A percentile compares a stretch with the other conserved stretches of the same genome.
Conservation (phyloP, 163 green algal genomes). For the Coccomyxa subellipsoidea region DNA sequence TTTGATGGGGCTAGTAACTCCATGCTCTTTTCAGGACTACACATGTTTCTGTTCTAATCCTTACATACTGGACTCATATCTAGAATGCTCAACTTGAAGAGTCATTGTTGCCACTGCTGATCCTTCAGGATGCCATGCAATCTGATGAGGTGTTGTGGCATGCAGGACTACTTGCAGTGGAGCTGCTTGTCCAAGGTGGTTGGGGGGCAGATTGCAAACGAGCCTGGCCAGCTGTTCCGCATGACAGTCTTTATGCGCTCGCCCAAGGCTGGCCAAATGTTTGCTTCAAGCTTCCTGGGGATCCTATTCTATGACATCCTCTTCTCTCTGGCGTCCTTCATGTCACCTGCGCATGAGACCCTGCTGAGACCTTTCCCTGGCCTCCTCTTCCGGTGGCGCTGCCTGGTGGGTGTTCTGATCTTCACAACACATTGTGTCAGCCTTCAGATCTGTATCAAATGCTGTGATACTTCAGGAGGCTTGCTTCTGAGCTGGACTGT, state of each 20-base stretch:
- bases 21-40: too few species aligned
- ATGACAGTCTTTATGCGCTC: slow-evolving; percentile 28
- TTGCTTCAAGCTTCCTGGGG: not conserved
- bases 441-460: not conserved
- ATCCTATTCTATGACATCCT: slow-evolving; percentile 8
- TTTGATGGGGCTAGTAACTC: not conserved
- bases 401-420: not conserved
- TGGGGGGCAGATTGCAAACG: slow-evolving; percentile 5
- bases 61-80: too few species aligned
- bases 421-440: not conserved
- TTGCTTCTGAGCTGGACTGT: too few species aligned
- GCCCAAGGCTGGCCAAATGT: slow-evolving; percentile 11
- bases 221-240: not conserved
- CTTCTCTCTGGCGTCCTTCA: not conserved
- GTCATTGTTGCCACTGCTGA: too few species aligned
- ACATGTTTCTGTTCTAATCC: too few species aligned
- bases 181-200: slow-evolving; percentile 12
- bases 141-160: not conserved
- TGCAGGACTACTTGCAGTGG: slow-evolving; percentile 26
- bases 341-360: not conserved
- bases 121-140: not conserved
- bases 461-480: not conserved
- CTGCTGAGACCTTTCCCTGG: slow-evolving; percentile 4
- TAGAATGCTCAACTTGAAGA: too few species aligned
- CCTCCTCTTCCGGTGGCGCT: slow-evolving; percentile 12